phyloP scores from a whole-genome alignment of 2,329 filamentous ascomycete species.

The Scorias spongiosa region DNA sequence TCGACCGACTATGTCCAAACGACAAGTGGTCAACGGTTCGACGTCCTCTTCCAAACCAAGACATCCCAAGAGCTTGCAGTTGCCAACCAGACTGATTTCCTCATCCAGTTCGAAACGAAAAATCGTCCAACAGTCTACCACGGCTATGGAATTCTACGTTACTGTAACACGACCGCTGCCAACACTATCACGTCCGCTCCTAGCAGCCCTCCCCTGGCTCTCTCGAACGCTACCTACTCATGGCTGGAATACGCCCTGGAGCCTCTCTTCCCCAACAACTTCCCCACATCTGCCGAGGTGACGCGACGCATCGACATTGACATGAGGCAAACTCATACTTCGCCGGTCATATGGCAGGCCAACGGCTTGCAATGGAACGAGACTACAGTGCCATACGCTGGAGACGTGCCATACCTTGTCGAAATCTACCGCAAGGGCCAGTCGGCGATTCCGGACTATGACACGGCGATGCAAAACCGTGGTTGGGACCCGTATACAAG shows the following conservation, averaged over 20 bases:
- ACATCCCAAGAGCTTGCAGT: conserved; percentile 26
- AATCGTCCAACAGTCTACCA: conserved; percentile 32
- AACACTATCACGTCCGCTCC: conserved; percentile 8
- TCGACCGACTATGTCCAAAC: conserved; percentile 38
- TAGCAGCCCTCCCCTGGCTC: conserved; percentile 12
- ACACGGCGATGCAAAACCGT: conserved; percentile 31
- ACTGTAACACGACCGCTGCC: conserved; percentile 23
- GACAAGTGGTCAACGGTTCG: conserved; percentile 45
- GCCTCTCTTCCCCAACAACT: conserved; percentile 17
- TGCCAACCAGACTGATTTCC: conserved; percentile 22
- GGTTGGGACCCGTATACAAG: conserved; percentile 39
- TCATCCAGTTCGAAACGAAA: conserved; percentile 35
- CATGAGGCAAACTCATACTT: conserved; percentile 8
- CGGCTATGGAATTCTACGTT: conserved; percentile 37
- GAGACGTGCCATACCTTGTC: conserved; percentile 33
- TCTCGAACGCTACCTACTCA: conserved; percentile 20
- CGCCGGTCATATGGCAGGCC: conserved; percentile 8
- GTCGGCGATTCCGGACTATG: conserved; percentile 36
- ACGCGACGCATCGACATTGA: conserved; percentile 22
- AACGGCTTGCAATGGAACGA: conserved; percentile 13
- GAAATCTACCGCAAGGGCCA: conserved; percentile 36
- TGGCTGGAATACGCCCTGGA: conserved; percentile 26
- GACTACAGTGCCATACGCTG: conserved; percentile 3
- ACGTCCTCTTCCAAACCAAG: conserved; percentile 41
- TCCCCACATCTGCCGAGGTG: conserved; percentile 19